phyloP scores from a whole-genome alignment of 768 basidiomycete genomes.

The Cystofilobasidium ferigula region DNA sequence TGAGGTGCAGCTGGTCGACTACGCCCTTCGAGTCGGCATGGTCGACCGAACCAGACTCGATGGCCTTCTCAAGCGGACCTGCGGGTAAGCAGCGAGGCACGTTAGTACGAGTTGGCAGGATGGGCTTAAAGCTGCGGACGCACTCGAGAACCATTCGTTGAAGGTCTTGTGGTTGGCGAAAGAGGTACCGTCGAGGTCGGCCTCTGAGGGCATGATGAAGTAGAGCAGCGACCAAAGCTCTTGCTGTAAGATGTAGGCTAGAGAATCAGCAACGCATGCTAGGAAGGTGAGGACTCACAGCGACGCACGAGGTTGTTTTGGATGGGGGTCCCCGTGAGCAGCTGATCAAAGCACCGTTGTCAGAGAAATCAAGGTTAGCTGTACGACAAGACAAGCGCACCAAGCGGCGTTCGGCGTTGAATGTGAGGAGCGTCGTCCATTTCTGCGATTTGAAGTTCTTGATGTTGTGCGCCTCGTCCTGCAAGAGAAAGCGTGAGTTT shows the following conservation, averaged over 20 bases:
- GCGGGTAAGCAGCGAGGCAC: constrained; percentile 11
- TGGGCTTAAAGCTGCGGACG: constrained; percentile 35
- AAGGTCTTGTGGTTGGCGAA: constrained; percentile 91
- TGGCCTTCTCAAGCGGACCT: constrained; percentile 90
- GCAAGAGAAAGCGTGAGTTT: not conserved
- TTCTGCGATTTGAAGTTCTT: constrained; percentile 91
- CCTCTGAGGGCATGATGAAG: constrained; percentile 40
- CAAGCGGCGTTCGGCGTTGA: constrained; percentile 42
- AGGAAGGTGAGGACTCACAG: not conserved
- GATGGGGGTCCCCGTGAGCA: constrained; percentile 38
- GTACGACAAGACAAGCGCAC: not conserved
- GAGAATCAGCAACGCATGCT: not conserved
- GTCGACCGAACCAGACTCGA: constrained; percentile 50
- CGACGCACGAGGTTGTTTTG: constrained; percentile 35
- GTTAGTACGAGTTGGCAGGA: not conserved
- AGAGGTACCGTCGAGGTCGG: constrained; percentile 39
- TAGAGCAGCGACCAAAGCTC: constrained; percentile 43
- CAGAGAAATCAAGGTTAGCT: not conserved
- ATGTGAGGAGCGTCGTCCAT: constrained; percentile 84
- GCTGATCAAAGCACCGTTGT: not conserved
- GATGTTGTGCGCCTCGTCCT: constrained; percentile 92
- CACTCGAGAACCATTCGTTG: constrained; percentile 91
- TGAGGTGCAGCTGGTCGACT: constrained; percentile 57
- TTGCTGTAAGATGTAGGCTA: constrained; percentile 30
- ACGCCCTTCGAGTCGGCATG: constrained; percentile 78